Base-by-base conservation (phyloP, 1,284 basidiomycete species). In the Dichomitus squalens region DNA sequence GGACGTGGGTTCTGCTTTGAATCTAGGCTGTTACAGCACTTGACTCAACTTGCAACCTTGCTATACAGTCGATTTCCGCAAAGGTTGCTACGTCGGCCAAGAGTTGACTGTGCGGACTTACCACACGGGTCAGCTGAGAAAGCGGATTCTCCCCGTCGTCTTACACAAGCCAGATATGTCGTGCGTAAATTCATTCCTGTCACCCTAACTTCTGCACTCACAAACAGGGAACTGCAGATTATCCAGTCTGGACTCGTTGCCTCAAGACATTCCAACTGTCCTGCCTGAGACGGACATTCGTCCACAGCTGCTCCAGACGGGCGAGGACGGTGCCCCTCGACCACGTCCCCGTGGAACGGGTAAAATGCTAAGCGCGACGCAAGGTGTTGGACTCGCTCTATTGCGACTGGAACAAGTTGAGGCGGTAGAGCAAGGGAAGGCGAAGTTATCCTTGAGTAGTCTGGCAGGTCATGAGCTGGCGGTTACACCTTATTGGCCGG, bases 31-130 rank as follows among this genome's bases (percentile, higher is more conserved):
- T 18, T 43, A 3, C 43, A 29, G 9, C 27, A 31, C 38, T 16
- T 38, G 5, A 18, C 16, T 16, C 27, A 14, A 38, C 36, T 27
- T 31, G 20, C 9, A 29, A 11, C 12, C n/a, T 27, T 20, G 3
- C 21, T 11, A 49, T 59, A 18, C 66, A 96, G 95, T 99, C 66
- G 95, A 98, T 73, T 98, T 98, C 72, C 82, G 92, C 49, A 99
- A 99, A 75, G 97, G 97, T 6, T 99, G 97, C 73, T 99, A 98
- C 70, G 88, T 99, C 1, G 97, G 97, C 3, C 97, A 99, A 77
- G 97, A 99, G 69, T 78, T 99, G 39, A 98, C 96, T 0, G 96
- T 98, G 2, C 85, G 97, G 29, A 98, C 96, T 21, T 96, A 97
- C 72, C 95, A 98, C 71, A 98, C 92, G 1, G 97, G 97, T 7